Evolutionary conservation across 2,329 filamentous ascomycete species (phyloP), one percentile per base, ranked within the genome.

Genomic region (Ophiostoma ulmi): DNA sequence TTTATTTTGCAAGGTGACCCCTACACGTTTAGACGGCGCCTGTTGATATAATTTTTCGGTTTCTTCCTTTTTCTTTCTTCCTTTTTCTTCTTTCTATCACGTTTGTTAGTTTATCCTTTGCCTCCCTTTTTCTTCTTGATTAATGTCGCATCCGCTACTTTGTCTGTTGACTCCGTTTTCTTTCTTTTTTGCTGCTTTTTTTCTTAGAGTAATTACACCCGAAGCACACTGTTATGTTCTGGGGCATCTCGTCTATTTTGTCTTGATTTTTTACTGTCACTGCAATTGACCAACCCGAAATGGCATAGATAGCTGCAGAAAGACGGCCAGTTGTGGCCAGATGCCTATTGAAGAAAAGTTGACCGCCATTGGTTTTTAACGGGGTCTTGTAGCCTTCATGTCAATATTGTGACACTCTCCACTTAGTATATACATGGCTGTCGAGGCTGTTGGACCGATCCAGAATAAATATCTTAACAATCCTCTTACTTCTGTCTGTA

Each of bases 241-340:
- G 11, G 48, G 31, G 11, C 22, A 22, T 48, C 35, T 55, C 44
- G n/a, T 67, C 36, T 67, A 39, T 41, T 26, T 10, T 64, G 58
- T 64, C 58, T 64, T 22, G 52, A 58, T 58, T 58, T 58, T 58
- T 26, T 58, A n/a, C 14, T 55, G n/a, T 55, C 26, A 10, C 10
- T 26, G 22, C 22, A 61, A 61, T 26, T 5, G 58, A 35, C 31
- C 58, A 64, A 64, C 58, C 58, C 58, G 14, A 64, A 64, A 36
- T 36, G 58, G 58, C 26, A 64, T 35, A 64, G 58, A 64, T 64
- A 36, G 58, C 31, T 64, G 58, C 31, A 64, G 17, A 64, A 64
- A 31, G 7, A 36, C 58, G n/a, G 58, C 31, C 58, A 26, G 55
- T 61, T 61, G 55, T 26, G 52, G 52, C 52, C 52, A 58, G 5